Evolutionary conservation across 176 grass and related monocot species (phyloP).

Genomic region (Zizania latifolia): DNA sequence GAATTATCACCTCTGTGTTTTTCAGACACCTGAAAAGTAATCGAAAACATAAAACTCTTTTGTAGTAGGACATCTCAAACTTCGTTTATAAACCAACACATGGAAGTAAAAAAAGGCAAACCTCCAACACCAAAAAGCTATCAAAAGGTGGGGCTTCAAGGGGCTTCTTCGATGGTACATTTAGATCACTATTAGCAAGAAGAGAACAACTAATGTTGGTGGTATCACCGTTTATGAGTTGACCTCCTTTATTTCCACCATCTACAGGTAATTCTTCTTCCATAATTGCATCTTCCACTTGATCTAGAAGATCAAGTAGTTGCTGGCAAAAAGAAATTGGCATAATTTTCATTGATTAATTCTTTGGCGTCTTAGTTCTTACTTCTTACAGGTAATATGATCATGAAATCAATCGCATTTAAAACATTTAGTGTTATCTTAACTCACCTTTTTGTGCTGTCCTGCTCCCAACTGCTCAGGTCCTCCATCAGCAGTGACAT

Average conservation of each 20-base stretch:
- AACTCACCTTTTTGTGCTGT: slow-evolving; percentile 74
- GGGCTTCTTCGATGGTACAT: slow-evolving; percentile 18
- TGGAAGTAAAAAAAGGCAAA: slow-evolving; percentile 32
- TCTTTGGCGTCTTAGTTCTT: background rate
- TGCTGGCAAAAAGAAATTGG: slow-evolving; percentile 35
- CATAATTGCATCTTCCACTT: slow-evolving; percentile 93
- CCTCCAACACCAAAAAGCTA: slow-evolving; percentile 89
- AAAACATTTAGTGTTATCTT: slow-evolving; percentile 6
- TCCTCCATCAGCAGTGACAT: slow-evolving; percentile 30
- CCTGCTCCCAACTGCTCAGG: slow-evolving; percentile 37
- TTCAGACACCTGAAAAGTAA: slow-evolving; percentile 70
- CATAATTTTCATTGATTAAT: slow-evolving; percentile 4
- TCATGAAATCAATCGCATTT: background rate
- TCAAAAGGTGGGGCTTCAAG: slow-evolving; percentile 28
- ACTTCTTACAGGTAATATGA: slow-evolving; percentile 6
- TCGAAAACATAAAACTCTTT: background rate
- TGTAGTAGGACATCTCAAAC: background rate
- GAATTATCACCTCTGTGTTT: slow-evolving; percentile 59
- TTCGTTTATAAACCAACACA: background rate
- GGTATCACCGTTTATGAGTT: slow-evolving; percentile 9
- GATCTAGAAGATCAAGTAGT: slow-evolving; percentile 85
- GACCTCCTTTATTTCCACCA: slow-evolving; percentile 18
- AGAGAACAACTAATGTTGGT: background rate
- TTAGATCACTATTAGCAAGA: slow-evolving; percentile 11
- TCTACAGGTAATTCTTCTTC: slow-evolving; percentile 52